phyloP scores from a whole-genome alignment of 495 filamentous ascomycete species.

The Pseudomonodictys pantanalensis region DNA sequence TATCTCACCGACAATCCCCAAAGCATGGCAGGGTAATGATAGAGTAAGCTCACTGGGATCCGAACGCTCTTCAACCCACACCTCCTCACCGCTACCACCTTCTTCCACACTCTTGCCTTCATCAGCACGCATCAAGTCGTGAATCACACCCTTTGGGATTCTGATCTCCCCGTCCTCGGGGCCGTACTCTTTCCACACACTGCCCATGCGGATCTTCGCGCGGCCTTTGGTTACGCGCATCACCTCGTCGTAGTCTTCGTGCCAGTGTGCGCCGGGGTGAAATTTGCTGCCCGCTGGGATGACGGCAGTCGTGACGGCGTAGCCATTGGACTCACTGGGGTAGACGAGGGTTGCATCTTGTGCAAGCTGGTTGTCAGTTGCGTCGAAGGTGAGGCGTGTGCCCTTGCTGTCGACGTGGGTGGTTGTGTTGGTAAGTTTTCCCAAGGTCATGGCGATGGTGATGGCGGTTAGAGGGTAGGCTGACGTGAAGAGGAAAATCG shows the following conservation, averaged over 20 bases:
- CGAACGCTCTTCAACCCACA: slow-evolving; percentile 1
- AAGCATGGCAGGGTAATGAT: neutral
- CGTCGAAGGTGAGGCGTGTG: neutral
- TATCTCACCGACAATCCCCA: neutral
- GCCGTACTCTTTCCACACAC: neutral
- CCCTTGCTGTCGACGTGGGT: neutral
- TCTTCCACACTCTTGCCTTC: neutral
- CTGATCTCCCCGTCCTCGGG: slow-evolving; percentile 4
- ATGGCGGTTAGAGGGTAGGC: neutral
- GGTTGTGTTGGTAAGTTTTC: neutral
- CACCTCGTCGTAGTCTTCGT: slow-evolving; percentile 9
- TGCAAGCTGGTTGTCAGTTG: neutral
- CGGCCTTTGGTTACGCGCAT: slow-evolving; percentile 2
- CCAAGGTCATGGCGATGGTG: neutral
- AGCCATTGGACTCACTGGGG: neutral
- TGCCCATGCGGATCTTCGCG: slow-evolving; percentile 2
- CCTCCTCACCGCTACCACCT: neutral
- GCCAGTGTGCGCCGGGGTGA: slow-evolving; percentile 9
- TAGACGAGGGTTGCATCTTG: neutral
- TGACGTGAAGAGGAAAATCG: no score
- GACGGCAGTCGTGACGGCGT: neutral
- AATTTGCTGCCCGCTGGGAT: neutral
- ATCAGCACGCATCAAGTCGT: neutral
- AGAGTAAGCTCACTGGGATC: neutral
- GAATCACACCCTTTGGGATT: neutral